Evolutionary conservation across 768 basidiomycete species (phyloP).

Genomic region (Brasilioporus rufonigricans): DNA sequence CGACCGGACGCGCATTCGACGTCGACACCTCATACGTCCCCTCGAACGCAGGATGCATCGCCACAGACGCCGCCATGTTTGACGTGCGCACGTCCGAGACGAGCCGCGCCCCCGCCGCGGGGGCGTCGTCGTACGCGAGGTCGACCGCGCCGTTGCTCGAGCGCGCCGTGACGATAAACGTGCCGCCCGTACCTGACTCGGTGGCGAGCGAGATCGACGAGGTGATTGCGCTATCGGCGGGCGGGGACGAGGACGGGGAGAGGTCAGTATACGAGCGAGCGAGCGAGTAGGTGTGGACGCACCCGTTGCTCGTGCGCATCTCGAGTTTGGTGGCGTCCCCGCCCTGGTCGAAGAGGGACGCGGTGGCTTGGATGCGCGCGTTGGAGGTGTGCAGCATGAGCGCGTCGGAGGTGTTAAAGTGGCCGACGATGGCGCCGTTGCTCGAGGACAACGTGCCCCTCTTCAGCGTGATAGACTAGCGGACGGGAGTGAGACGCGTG

Average conservation of each 20-base stretch:
- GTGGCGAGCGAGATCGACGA: constrained; percentile 30
- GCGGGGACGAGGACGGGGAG: too few species aligned
- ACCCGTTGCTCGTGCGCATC: constrained; percentile 26
- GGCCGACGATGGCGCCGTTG: constrained; percentile 37
- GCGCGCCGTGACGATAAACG: constrained; percentile 32
- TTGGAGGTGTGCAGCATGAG: constrained; percentile 38
- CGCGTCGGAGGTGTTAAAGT: constrained; percentile 30
- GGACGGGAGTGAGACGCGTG: neutral
- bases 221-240: constrained; percentile 16
- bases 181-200: constrained; percentile 19
- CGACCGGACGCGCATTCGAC: constrained; percentile 12
- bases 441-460: constrained; percentile 23
- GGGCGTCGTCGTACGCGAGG: constrained; percentile 29
- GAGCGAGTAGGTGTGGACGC: neutral
- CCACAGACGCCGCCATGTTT: constrained; percentile 28
- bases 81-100: constrained; percentile 32
- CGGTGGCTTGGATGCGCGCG: constrained; percentile 26
- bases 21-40: constrained; percentile 36
- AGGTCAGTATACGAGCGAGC: neutral
- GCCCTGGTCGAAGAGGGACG: constrained; percentile 20
- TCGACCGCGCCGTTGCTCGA: constrained; percentile 35
- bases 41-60: constrained; percentile 38
- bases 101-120: constrained; percentile 33
- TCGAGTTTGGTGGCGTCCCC: constrained; percentile 3
- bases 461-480: constrained; percentile 32